A percentile compares a stretch with the other conserved stretches of the same genome.
Evolutionary conservation across 2,329 filamentous ascomycete genomes (phyloP).

Genomic region (Fusarium sp.): DNA sequence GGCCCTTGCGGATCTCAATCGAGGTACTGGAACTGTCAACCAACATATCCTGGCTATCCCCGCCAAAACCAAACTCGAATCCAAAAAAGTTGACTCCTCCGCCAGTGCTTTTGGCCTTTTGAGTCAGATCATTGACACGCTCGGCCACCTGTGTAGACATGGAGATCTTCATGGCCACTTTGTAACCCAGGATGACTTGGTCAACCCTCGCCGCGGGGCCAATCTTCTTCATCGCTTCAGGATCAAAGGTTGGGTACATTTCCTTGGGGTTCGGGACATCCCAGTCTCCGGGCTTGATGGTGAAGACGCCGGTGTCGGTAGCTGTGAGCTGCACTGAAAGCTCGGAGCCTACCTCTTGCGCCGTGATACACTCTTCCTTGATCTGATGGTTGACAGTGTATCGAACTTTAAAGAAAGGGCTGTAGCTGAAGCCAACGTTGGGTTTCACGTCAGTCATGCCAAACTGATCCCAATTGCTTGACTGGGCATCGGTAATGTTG

Average conservation of each 20-base stretch:
- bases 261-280: neutral
- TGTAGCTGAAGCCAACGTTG: neutral
- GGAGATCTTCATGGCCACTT: neutral
- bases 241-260: fast-evolving
- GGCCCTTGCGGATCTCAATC: neutral
- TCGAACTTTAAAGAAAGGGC: neutral
- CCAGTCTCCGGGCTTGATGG: neutral
- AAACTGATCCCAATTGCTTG: neutral
- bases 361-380: neutral
- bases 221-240: fast-evolving
- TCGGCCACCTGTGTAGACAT: fast-evolving
- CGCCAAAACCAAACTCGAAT: neutral
- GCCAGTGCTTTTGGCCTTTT: neutral
- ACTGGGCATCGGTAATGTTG: neutral
- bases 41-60: neutral
- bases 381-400: fast-evolving
- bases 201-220: neutral
- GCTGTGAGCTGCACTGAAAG: neutral
- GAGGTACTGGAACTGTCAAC: neutral
- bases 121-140: neutral
- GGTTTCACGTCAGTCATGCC: neutral
- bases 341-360: neutral
- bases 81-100: neutral
- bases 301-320: neutral
- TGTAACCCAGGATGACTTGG: neutral